Evolutionary conservation across 129 eudicot genomes (phyloP).

Genomic region (Smallanthus sonchifolius): DNA sequence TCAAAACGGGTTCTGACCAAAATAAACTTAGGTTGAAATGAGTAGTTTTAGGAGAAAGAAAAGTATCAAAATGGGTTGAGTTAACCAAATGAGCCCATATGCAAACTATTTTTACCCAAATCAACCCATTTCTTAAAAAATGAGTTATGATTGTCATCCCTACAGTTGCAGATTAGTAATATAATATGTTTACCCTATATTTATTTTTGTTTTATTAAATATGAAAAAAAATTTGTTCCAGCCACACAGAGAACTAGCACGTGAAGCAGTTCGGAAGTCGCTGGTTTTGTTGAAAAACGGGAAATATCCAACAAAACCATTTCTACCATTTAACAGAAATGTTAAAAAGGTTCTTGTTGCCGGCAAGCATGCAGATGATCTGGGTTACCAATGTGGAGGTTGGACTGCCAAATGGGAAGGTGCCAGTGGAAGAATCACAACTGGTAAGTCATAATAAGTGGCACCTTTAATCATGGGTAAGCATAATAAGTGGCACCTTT

Average conservation of each 20-base stretch:
- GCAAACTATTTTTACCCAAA: too few species aligned
- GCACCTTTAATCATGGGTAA: background rate
- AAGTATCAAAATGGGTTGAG: too few species aligned
- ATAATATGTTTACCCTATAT: background rate
- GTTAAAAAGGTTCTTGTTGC: constrained; percentile 72
- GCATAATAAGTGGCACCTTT: background rate
- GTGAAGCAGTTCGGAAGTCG: constrained; percentile 96
- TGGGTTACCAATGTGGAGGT: constrained; percentile 97
- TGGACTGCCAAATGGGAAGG: constrained; percentile 95
- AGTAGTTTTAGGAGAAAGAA: too few species aligned
- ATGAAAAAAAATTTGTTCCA: constrained; percentile 26
- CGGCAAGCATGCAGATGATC: constrained; percentile 90
- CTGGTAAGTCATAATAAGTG: constrained; percentile 40
- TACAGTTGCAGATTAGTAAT: background rate
- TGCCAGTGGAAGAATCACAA: constrained; percentile 75
- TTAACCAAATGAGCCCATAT: too few species aligned
- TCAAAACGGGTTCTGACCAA: too few species aligned
- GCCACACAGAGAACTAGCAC: constrained; percentile 88
- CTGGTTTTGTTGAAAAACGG: constrained; percentile 85
- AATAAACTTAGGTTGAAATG: too few species aligned
- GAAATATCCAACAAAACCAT: constrained; percentile 60
- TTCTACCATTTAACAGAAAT: constrained; percentile 65
- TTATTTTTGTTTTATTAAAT: background rate
- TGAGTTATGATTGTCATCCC: too few species aligned
- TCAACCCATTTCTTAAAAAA: too few species aligned